phyloP scores from a whole-genome alignment of 2,329 filamentous ascomycete species.

The Ophiostoma novo-ulmi region DNA sequence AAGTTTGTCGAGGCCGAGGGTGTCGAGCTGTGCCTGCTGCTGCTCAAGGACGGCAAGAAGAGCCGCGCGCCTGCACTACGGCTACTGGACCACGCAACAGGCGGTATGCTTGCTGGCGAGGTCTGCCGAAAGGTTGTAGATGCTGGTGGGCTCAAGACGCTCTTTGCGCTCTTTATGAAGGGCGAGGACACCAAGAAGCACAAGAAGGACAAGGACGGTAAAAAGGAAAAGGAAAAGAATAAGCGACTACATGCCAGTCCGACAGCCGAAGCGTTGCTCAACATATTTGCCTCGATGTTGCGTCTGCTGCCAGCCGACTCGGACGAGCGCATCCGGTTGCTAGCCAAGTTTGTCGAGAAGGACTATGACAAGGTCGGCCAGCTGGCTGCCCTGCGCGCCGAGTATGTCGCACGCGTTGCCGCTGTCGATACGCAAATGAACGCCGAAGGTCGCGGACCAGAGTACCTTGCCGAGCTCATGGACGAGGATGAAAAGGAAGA shows the following conservation, averaged over 20 bases:
- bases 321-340: slow-evolving; percentile 69
- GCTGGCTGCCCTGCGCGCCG: slow-evolving; percentile 64
- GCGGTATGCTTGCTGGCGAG: slow-evolving; percentile 39
- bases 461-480: slow-evolving; percentile 42
- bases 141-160: slow-evolving; percentile 73
- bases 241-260: slow-evolving; percentile 51
- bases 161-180: slow-evolving; percentile 78
- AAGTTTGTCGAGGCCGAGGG: slow-evolving; percentile 88
- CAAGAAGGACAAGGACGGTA: slow-evolving; percentile 23
- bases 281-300: slow-evolving; percentile 78
- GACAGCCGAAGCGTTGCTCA: slow-evolving; percentile 72
- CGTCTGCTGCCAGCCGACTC: slow-evolving; percentile 73
- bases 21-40: slow-evolving; percentile 83
- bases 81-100: slow-evolving; percentile 75
- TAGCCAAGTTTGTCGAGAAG: slow-evolving; percentile 95
- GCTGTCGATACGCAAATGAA: slow-evolving; percentile 60
- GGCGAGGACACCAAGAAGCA: slow-evolving; percentile 49
- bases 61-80: slow-evolving; percentile 66
- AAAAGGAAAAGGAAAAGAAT: background rate
- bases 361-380: slow-evolving; percentile 80
- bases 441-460: slow-evolving; percentile 30
- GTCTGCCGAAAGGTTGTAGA: slow-evolving; percentile 76
- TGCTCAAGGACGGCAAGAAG: slow-evolving; percentile 77
- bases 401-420: slow-evolving; percentile 60
- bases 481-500: slow-evolving; percentile 56